Base-by-base conservation (phyloP, 2,329 filamentous ascomycete genomes). In the Penicillium polonicum region DNA sequence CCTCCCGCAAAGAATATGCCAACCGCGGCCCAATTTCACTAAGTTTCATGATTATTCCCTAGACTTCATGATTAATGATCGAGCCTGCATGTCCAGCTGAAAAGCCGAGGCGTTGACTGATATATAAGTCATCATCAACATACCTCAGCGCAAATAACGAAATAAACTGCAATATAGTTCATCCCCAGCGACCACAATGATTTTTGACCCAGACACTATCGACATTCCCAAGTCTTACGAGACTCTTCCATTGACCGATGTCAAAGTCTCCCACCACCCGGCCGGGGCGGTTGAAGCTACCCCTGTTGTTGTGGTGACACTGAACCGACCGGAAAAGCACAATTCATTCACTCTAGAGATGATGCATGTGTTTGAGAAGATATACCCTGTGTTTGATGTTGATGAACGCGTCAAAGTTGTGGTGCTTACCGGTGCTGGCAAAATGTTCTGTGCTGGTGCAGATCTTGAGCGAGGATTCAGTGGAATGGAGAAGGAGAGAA, bases 261-360 rank as follows among this genome's bases (percentile, higher is more conserved):
- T 75, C 65, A 68, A 66, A 49, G 60, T 74, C 52, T 67, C 66
- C 17, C 72, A 75, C 49, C 65, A 73, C 27, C 73, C 72, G 7
- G 63, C 61, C 6, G 68, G 62, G 35, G 83, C 86, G 0, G 72
- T 79, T 12, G 74, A 79, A 2, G 80, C 83, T 5, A 73, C 71
- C 0, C 59, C 64, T 0, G 74, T 83, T 25, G 72, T 78, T 46
- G 64, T 83, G 36, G 61, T 85, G 52, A 76, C 78, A n/a, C 70
- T 84, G 60, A 80, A 83, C 68, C 77, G 83, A 5, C 82, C 81
- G 2, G 73, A 76, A 52, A 84, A 85, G 69, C 76, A 82, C 38
- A 85, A 85, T 72, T 82, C 83, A 7, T 76, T 85, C 52, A 84
- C 81, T 2, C 73, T 79, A 55, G 70, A 70, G 43, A 77, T 84